Conservation (phyloP, 495 filamentous ascomycete genomes). For the Hypoxylon fuscum region DNA sequence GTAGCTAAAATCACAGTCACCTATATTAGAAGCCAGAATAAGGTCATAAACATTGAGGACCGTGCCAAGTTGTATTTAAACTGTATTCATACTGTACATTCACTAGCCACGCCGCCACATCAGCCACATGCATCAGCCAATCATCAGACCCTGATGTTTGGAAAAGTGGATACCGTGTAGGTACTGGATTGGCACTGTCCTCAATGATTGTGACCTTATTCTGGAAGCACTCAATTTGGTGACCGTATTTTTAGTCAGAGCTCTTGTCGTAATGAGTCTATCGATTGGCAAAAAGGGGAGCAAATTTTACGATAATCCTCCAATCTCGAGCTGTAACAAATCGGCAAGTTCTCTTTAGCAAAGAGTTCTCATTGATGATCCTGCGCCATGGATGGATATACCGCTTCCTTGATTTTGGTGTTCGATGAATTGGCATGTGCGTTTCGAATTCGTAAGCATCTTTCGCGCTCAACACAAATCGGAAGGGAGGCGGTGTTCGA, state of each 20-base stretch:
- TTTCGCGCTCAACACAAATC: background rate
- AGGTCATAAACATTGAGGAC: too few species aligned
- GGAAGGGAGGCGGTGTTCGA: constrained; percentile 13
- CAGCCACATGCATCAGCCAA: too few species aligned
- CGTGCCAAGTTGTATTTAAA: too few species aligned
- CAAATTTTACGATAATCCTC: constrained; percentile 31
- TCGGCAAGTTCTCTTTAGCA: background rate
- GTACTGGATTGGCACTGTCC: too few species aligned
- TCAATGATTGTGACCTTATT: too few species aligned
- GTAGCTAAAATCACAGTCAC: background rate
- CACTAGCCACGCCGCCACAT: too few species aligned
- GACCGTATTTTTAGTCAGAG: constrained; percentile 16
- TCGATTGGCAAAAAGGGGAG: constrained; percentile 22
- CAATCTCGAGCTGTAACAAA: constrained; percentile 2
- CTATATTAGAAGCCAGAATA: too few species aligned
- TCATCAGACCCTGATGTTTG: too few species aligned
- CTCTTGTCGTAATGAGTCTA: constrained; percentile 6
- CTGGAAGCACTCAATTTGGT: background rate
- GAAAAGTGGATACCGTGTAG: too few species aligned
- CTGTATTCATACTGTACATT: too few species aligned
- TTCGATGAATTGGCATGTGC: background rate
- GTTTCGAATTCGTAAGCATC: background rate
- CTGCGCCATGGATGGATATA: background rate
- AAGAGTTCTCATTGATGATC: background rate
- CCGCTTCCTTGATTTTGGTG: background rate